A percentile compares a stretch with the other conserved stretches of the same genome.
phyloP scores from a whole-genome alignment of 2,329 filamentous ascomycete genomes.

The Fusarium zealandicum region DNA sequence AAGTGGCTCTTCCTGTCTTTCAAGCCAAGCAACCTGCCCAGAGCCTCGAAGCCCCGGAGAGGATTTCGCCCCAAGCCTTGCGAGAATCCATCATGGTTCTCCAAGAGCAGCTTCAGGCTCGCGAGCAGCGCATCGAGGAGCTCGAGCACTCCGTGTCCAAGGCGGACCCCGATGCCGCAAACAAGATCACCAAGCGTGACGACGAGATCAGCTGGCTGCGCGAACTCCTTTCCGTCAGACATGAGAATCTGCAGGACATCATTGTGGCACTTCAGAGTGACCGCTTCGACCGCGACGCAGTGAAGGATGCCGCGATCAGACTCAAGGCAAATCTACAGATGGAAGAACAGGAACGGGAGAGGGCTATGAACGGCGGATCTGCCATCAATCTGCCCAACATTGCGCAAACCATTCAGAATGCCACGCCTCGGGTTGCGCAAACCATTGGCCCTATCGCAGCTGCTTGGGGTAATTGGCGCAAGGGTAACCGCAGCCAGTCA shows the following conservation, averaged over 20 bases:
- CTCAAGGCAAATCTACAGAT: conserved; percentile 95
- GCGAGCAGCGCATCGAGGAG: conserved; percentile 87
- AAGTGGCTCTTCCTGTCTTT: conserved; percentile 39
- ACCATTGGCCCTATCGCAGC: conserved; percentile 79
- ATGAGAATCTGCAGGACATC: conserved; percentile 92
- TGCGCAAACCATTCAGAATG: conserved; percentile 77
- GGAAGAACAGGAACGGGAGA: conserved; percentile 95
- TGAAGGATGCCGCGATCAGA: conserved; percentile 90
- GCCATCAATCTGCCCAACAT: conserved; percentile 76
- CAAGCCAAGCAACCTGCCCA: conserved; percentile 41
- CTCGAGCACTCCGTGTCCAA: conserved; percentile 76
- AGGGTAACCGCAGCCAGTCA: conserved; percentile 65
- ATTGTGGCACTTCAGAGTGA: conserved; percentile 80
- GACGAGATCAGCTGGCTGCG: conserved; percentile 95
- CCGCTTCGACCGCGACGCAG: conserved; percentile 76
- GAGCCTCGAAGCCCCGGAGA: conserved; percentile 71
- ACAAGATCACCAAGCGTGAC: conserved; percentile 88
- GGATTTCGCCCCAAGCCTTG: conserved; percentile 91
- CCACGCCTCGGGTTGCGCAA: conserved; percentile 83
- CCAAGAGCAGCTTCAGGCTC: conserved; percentile 95
- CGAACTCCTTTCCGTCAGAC: conserved; percentile 87
- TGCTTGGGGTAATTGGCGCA: conserved; percentile 97
- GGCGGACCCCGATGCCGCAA: conserved; percentile 77
- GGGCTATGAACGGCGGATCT: conserved; percentile 75
- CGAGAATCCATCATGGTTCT: conserved; percentile 95